phyloP scores from a whole-genome alignment of 2,329 filamentous ascomycete species.

The Alternaria sp. region DNA sequence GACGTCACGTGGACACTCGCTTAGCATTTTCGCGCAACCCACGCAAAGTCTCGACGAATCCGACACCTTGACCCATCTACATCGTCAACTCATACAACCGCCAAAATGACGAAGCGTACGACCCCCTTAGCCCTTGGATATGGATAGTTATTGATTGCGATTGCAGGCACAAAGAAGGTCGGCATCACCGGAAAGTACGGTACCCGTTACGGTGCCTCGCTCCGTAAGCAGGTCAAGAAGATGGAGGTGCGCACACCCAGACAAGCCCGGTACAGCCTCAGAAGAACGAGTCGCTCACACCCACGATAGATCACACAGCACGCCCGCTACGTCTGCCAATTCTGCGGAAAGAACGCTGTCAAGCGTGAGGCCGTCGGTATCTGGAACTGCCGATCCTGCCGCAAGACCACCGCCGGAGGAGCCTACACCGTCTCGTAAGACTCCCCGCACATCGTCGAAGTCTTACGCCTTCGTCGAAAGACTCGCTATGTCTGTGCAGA shows the following conservation, averaged over 20 bases:
- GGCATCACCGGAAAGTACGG: conserved; percentile 98
- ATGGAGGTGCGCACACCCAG: conserved; percentile 71
- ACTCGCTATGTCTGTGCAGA: not conserved
- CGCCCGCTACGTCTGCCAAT: conserved; percentile 94
- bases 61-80: conserved; percentile 29
- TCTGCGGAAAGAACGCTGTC: conserved; percentile 91
- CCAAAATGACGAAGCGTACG: conserved; percentile 65
- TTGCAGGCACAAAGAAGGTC: conserved; percentile 68
- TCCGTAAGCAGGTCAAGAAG: conserved; percentile 99
- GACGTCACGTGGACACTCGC: conserved; percentile 6
- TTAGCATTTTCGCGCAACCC: conserved; percentile 17
- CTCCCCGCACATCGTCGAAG: conserved; percentile 14
- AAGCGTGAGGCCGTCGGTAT: conserved; percentile 91
- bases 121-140: conserved; percentile 19
- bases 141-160: conserved; percentile 29
- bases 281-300: conserved; percentile 31
- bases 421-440: conserved; percentile 96
- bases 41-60: conserved; percentile 12
- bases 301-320: conserved; percentile 81
- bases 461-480: not conserved
- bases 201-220: conserved; percentile 97
- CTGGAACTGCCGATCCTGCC: conserved; percentile 96
- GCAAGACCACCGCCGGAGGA: conserved; percentile 92
- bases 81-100: conserved; percentile 36
- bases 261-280: conserved; percentile 7